Percentiles rank a stretch among this genome's conserved stretches.
Conservation (phyloP, 2,329 filamentous ascomycete species). For the Arachnomyces sp. region DNA sequence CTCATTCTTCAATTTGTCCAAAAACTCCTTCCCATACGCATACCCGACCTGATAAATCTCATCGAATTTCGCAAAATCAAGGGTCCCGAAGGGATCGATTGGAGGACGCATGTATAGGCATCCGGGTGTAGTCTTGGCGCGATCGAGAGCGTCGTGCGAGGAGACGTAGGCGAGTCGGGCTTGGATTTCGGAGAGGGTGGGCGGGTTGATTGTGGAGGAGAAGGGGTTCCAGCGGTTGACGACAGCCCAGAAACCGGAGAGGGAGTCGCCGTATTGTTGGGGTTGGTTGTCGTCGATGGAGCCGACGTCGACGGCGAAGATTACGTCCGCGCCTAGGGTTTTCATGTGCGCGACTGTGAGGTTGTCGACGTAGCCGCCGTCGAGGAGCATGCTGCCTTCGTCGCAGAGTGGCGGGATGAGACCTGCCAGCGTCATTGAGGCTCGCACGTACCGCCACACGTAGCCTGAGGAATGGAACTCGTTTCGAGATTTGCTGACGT, state of each 20-base stretch:
- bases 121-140: constrained; percentile 82
- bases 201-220: constrained; percentile 79
- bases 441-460: constrained; percentile 92
- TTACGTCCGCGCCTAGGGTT: constrained; percentile 80
- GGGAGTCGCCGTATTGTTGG: constrained; percentile 84
- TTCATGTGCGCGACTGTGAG: constrained; percentile 97
- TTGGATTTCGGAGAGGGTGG: constrained; percentile 92
- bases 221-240: constrained; percentile 97
- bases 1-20: constrained; percentile 68
- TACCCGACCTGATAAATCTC: constrained; percentile 92
- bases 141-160: constrained; percentile 86
- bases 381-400: constrained; percentile 91
- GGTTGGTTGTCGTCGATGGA: constrained; percentile 85
- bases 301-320: constrained; percentile 94
- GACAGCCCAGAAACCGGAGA: constrained; percentile 92
- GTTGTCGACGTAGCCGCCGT: constrained; percentile 96
- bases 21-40: constrained; percentile 71
- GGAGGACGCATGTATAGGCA: constrained; percentile 96
- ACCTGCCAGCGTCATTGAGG: constrained; percentile 93
- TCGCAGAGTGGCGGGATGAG: constrained; percentile 90
- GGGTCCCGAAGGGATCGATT: constrained; percentile 83
- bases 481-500: constrained; percentile 85
- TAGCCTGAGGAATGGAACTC: constrained; percentile 96
- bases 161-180: constrained; percentile 90
- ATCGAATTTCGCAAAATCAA: constrained; percentile 96